These are phyloP conservation scores for Aaosphaeria pasadenensis DNA, from an alignment of 2,329 filamentous ascomycete genomes.

Conservation along the genomic window DNA sequence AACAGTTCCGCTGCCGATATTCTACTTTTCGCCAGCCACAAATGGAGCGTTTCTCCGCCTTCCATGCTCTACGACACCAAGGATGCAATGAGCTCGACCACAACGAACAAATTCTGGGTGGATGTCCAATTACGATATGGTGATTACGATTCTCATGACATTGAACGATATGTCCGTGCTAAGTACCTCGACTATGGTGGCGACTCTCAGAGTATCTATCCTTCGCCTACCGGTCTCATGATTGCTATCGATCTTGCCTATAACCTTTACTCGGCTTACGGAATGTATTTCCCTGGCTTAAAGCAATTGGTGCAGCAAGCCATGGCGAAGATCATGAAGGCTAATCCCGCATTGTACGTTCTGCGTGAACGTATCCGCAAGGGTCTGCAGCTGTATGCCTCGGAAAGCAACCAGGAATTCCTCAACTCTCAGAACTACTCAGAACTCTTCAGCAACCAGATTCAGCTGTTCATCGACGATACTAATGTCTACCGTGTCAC, in stretches of 20 bases:
- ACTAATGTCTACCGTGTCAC: conserved; percentile 99
- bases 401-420: conserved; percentile 98
- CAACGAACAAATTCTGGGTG: conserved; percentile 99
- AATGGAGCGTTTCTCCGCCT: conserved; percentile 95
- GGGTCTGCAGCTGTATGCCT: conserved; percentile 95
- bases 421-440: conserved; percentile 99
- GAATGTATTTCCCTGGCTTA: conserved; percentile 96
- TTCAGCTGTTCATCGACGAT: conserved; percentile 97
- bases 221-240: conserved; percentile 94
- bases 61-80: conserved; percentile 95
- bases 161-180: conserved; percentile 93
- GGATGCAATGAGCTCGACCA: conserved; percentile 87
- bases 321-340: conserved; percentile 99
- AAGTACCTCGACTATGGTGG: conserved; percentile 99
- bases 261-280: conserved; percentile 96
- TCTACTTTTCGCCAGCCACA: conserved; percentile 92
- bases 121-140: conserved; percentile 96
- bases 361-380: conserved; percentile 97
- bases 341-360: conserved; percentile 94
- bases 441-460: conserved; percentile 97
- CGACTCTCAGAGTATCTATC: conserved; percentile 98
- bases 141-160: conserved; percentile 98
- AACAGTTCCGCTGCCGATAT: conserved; percentile 99
- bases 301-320: conserved; percentile 96
- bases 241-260: conserved; percentile 96